A percentile compares a stretch with the other conserved stretches of the same genome.
phyloP scores from a whole-genome alignment of 768 basidiomycete genomes.

The Paxillus ammoniavirescens region DNA sequence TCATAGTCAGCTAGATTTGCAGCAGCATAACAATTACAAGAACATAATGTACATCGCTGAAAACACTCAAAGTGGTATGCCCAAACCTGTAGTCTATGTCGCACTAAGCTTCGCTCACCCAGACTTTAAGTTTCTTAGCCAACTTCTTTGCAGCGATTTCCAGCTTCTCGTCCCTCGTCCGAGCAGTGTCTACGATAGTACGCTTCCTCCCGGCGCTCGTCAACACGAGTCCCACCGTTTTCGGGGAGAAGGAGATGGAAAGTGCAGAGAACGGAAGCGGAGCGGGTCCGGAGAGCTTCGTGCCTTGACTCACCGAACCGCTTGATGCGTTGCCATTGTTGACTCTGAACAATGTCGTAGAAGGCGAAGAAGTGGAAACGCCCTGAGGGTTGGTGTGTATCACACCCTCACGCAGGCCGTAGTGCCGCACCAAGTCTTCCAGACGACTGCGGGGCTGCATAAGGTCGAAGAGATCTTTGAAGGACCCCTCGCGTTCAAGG shows the following conservation, averaged over 20 bases:
- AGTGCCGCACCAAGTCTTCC: conserved; percentile 66
- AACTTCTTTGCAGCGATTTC: conserved; percentile 55
- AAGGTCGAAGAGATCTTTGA: conserved; percentile 77
- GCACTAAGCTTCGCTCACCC: conserved; percentile 32
- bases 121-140: conserved; percentile 44
- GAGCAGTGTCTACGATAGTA: conserved; percentile 53
- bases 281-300: not conserved
- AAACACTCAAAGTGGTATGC: not conserved
- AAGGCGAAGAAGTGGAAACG: conserved; percentile 1
- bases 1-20: not conserved
- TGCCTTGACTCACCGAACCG: conserved; percentile 1
- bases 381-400: conserved; percentile 16
- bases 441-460: conserved; percentile 69
- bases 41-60: not conserved
- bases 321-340: conserved; percentile 4
- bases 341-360: not conserved
- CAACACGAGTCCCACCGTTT: conserved; percentile 37
- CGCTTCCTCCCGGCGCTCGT: conserved; percentile 37
- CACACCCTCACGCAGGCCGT: conserved; percentile 41
- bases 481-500: conserved; percentile 70
- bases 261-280: conserved; percentile 36
- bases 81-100: not conserved
- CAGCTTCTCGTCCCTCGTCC: conserved; percentile 53
- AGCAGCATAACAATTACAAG: not conserved
- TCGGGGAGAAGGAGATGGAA: conserved; percentile 40